Base-by-base conservation (phyloP, 495 filamentous ascomycete species). In the Xylaria longipes region DNA sequence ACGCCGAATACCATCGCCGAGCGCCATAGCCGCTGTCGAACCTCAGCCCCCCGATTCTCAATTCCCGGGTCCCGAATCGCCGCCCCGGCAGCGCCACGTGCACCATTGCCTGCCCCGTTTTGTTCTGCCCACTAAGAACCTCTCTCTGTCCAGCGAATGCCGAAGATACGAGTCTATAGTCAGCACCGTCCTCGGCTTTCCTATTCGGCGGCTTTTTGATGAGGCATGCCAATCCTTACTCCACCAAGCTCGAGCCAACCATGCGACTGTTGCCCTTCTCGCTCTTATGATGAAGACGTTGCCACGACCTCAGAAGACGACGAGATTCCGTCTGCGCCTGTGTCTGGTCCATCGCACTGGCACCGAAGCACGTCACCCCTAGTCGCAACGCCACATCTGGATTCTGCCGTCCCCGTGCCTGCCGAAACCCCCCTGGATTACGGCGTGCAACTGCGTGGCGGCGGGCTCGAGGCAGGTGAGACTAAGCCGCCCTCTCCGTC, bases 181-280 rank as follows among this genome's bases (percentile, higher is more conserved):
- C 70, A 72, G 64, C 57, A 58, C 62, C 63, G 70, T 61, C 54
- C 54, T 60, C 64, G 65, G 65, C 57, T 63, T 52, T 72, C 43
- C 65, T 72, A 35, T 64, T 29, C 43, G 64, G 70, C 57, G 54
- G 65, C 54, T 62, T 63, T 61, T 29, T 72, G 70, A 72, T 72
- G 70, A 72, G 70, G 70, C 63, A 72, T 72, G 70, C 70, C 70
- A 72, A 72, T 63, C 70, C 70, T 43, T 45, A 67, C 67, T 68
- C 39, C 70, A 65, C 20, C 52, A 63, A 35, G 31, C 65, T 43
- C 65, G 56, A 68, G 64, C 65, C 70, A 63, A 65, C 52, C 56
- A 72, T 72, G 70, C 70, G 35, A 68, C 56, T 35, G 39, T 56
- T 65, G 27, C 25, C 43, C 39, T 60, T 50, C 50, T 60, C 20